Conservation (phyloP, 768 basidiomycete species). For the Hirschioporus abietinus region DNA sequence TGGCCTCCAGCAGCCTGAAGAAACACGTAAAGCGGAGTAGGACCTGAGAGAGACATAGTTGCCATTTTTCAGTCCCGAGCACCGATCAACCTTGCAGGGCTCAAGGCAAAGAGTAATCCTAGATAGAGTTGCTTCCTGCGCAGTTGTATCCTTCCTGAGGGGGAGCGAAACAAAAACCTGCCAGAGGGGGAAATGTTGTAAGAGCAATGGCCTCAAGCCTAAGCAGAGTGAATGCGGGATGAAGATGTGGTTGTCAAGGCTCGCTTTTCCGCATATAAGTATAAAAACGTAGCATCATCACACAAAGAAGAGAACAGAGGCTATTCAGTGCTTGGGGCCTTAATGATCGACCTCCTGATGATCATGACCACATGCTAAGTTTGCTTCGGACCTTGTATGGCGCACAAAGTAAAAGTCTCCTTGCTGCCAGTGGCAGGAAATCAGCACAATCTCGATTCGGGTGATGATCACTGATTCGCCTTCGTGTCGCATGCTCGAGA, state of each 20-base stretch:
- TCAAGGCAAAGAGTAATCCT: too few species aligned
- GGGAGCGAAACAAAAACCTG: not conserved
- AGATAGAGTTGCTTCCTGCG: too few species aligned
- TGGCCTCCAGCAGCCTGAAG: constrained; percentile 3
- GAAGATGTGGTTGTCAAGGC: not conserved
- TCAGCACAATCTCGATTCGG: too few species aligned
- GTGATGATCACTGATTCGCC: too few species aligned
- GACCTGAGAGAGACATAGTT: not conserved
- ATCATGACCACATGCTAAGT: not conserved
- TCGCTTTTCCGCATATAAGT: not conserved
- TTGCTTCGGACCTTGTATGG: not conserved
- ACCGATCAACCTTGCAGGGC: not conserved
- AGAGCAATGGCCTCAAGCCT: not conserved
- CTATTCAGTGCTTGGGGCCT: not conserved
- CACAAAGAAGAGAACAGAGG: not conserved
- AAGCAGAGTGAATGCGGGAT: not conserved
- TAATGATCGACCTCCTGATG: not conserved
- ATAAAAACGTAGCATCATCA: not conserved
- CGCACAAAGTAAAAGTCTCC: too few species aligned
- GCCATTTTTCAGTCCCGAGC: not conserved
- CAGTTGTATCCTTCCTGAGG: not conserved
- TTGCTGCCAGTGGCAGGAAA: too few species aligned
- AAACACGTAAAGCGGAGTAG: not conserved
- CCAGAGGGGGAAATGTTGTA: not conserved
- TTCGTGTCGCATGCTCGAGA: too few species aligned